Evolutionary conservation across 78 protist genomes (phyloP).

Genomic region (Anaeramoeba ignava): DNA sequence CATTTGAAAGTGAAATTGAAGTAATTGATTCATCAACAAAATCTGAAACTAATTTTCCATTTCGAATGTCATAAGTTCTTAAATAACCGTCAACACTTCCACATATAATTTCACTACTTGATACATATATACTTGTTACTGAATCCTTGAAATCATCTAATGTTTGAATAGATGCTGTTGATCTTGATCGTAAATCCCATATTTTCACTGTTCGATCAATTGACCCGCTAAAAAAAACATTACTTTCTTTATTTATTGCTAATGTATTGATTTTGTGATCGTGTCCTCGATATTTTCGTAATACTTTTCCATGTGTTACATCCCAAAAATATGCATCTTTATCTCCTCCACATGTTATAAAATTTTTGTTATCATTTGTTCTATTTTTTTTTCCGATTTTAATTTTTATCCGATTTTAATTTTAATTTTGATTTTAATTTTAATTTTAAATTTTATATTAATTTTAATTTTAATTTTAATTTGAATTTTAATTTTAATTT

Average conservation of each 20-base stretch:
- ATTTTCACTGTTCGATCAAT: background rate
- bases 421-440: too few relatives aligned
- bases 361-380: background rate
- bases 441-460: too few relatives aligned
- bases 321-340: background rate
- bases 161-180: background rate
- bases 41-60: background rate
- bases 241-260: background rate
- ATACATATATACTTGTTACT: background rate
- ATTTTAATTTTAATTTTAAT: too few relatives aligned
- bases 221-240: background rate
- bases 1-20: background rate
- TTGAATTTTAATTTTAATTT: too few relatives aligned
- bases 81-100: background rate
- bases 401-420: too few relatives aligned
- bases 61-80: background rate
- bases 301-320: background rate
- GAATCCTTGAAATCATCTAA: background rate
- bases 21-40: background rate
- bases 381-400: constrained; percentile 4
- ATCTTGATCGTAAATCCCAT: background rate
- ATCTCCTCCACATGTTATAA: background rate
- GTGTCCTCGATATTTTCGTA: background rate
- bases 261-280: background rate
- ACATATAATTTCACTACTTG: background rate